phyloP scores from a whole-genome alignment of 2,329 filamentous ascomycete species.

The Pseudonectria foliicola region DNA sequence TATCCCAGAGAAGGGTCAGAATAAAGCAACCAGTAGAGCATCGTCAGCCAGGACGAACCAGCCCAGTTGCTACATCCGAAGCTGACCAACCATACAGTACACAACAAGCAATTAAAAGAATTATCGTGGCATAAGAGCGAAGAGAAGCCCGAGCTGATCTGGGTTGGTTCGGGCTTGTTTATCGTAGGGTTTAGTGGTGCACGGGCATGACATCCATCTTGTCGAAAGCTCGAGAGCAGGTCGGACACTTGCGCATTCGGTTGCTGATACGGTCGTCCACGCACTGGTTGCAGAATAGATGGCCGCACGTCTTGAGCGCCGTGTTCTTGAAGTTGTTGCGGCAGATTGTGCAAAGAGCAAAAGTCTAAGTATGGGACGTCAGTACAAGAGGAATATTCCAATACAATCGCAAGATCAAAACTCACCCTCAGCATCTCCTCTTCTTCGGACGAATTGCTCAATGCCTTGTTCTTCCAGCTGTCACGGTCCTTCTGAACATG shows the following conservation, averaged over 20 bases:
- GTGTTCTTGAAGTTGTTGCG: slow-evolving; percentile 92
- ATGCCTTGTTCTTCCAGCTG: slow-evolving; percentile 73
- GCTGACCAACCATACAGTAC: slow-evolving; percentile 9
- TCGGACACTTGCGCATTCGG: slow-evolving; percentile 90
- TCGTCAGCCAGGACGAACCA: slow-evolving; percentile 1
- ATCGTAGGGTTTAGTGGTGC: slow-evolving; percentile 34
- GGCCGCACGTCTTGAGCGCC: slow-evolving; percentile 85
- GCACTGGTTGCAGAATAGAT: slow-evolving; percentile 87
- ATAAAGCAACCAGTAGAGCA: background rate
- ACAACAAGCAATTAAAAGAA: slow-evolving; percentile 21
- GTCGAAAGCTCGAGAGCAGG: slow-evolving; percentile 87
- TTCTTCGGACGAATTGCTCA: slow-evolving; percentile 74
- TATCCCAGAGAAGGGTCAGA: slow-evolving; percentile 18
- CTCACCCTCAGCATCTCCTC: slow-evolving; percentile 82
- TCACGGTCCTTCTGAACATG: slow-evolving; percentile 78
- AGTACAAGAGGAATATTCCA: slow-evolving; percentile 7
- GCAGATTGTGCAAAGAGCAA: slow-evolving; percentile 77
- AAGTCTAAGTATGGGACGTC: slow-evolving; percentile 25
- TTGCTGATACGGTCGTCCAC: slow-evolving; percentile 84
- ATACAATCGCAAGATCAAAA: slow-evolving; percentile 19
- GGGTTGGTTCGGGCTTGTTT: background rate
- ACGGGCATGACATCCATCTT: slow-evolving; percentile 80
- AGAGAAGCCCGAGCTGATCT: slow-evolving; percentile 3
- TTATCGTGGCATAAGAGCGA: slow-evolving; percentile 15
- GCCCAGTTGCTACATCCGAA: slow-evolving; percentile 7